Evolutionary conservation across 2,329 filamentous ascomycete species (phyloP).

Genomic region (Aspergillus bombycis): DNA sequence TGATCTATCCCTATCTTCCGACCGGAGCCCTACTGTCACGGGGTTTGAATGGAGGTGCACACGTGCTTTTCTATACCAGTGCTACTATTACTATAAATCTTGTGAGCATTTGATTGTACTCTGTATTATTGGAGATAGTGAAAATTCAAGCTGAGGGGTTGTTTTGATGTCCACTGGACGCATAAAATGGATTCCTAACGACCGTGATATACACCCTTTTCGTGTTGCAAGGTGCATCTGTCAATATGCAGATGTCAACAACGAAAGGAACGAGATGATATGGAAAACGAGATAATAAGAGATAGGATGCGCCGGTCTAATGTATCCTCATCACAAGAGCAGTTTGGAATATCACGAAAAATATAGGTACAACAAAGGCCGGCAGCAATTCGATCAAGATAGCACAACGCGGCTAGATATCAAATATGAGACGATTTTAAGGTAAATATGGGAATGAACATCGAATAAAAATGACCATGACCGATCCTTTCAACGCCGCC

Average conservation of each 20-base stretch:
- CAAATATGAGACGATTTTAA: conserved; percentile 15
- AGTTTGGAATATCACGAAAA: conserved; percentile 20
- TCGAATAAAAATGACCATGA: conserved; percentile 12
- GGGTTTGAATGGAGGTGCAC: conserved; percentile 23
- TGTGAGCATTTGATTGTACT: conserved; percentile 27
- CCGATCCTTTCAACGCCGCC: conserved; percentile 24
- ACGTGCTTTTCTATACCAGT: conserved; percentile 31
- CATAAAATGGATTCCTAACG: not conserved
- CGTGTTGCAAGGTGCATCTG: not conserved
- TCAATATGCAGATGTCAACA: not conserved
- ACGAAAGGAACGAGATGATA: not conserved
- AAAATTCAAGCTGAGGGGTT: conserved; percentile 17
- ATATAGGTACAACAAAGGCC: conserved; percentile 35
- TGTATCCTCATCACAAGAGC: conserved; percentile 7
- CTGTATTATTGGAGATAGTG: conserved; percentile 25
- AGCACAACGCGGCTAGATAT: conserved; percentile 22
- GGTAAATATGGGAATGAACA: conserved; percentile 14
- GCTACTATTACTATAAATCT: conserved; percentile 22
- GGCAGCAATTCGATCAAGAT: conserved; percentile 20
- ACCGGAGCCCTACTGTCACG: conserved; percentile 9
- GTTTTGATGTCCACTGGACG: conserved; percentile 10
- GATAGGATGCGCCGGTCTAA: not conserved
- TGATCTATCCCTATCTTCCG: conserved; percentile 20
- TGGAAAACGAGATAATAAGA: conserved; percentile 8
- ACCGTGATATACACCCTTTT: not conserved